Percentiles rank a stretch among this genome's conserved stretches.
phyloP scores from a whole-genome alignment of 441 rosid species.

The Aquilaria agallochum region DNA sequence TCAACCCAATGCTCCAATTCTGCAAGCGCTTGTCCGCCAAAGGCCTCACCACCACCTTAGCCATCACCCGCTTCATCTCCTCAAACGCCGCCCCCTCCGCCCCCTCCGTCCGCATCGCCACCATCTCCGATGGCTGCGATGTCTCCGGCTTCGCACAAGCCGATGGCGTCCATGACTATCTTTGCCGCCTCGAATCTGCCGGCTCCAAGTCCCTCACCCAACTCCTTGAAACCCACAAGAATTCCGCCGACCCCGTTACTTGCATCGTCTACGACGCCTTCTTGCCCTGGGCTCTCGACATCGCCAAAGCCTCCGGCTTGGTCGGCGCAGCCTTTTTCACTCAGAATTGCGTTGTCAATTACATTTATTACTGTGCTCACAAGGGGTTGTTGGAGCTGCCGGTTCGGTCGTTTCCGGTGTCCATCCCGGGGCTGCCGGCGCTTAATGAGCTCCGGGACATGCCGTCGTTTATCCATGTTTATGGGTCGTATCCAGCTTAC shows the following conservation, averaged over 20 bases:
- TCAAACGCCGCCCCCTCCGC: conserved; percentile 21
- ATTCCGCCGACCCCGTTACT: conserved; percentile 22
- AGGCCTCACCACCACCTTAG: conserved; percentile 34
- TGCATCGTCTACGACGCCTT: conserved; percentile 40
- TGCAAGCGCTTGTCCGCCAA: conserved; percentile 28
- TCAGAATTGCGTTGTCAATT: conserved; percentile 42
- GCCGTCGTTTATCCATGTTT: conserved; percentile 44
- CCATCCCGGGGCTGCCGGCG: conserved; percentile 28
- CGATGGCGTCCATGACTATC: conserved; percentile 16
- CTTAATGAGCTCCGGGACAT: conserved; percentile 45
- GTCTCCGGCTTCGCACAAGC: conserved; percentile 22
- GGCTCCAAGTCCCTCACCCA: conserved; percentile 30
- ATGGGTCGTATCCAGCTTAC: conserved; percentile 54
- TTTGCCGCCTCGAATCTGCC: conserved; percentile 14
- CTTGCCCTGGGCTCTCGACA: conserved; percentile 43
- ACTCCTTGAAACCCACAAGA: conserved; percentile 23
- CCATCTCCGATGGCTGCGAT: conserved; percentile 41
- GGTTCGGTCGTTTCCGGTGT: conserved; percentile 3
- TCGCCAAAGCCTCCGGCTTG: conserved; percentile 30
- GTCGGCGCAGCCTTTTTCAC: conserved; percentile 38
- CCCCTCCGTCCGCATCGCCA: conserved; percentile 21
- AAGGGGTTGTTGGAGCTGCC: conserved; percentile 30
- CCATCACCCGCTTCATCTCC: conserved; percentile 30
- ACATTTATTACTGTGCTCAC: conserved; percentile 33
- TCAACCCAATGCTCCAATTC: conserved; percentile 33